These are phyloP conservation scores for Fusarium sp. DNA, from an alignment of 2,329 filamentous ascomycete genomes.

Conservation along the genomic window DNA sequence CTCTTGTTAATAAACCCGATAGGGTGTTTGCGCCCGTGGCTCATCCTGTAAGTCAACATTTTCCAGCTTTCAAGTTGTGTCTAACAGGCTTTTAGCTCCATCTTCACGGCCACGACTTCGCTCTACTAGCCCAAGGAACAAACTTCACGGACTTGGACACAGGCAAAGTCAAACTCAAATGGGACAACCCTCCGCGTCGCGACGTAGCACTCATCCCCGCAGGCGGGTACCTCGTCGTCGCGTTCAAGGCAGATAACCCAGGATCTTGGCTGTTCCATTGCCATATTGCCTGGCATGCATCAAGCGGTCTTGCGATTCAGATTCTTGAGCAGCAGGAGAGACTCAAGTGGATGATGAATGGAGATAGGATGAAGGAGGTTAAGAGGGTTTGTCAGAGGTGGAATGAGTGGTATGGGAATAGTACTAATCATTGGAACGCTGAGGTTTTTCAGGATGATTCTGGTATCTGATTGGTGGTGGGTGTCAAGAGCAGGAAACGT, in stretches of 20 bases:
- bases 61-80: no score
- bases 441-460: slow-evolving; percentile 17
- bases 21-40: slow-evolving; percentile 14
- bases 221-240: slow-evolving; percentile 58
- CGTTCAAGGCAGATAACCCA: slow-evolving; percentile 60
- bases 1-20: background rate
- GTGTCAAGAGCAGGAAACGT: no score
- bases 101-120: slow-evolving; percentile 42
- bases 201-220: slow-evolving; percentile 60
- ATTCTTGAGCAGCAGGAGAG: slow-evolving; percentile 33
- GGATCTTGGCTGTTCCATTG: slow-evolving; percentile 62
- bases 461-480: background rate
- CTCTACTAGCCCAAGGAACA: slow-evolving; percentile 30
- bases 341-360: background rate
- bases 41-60: slow-evolving; percentile 28
- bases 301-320: slow-evolving; percentile 41
- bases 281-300: slow-evolving; percentile 61
- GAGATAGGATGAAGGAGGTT: slow-evolving; percentile 9
- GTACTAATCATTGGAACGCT: slow-evolving; percentile 6
- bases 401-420: slow-evolving; percentile 22
- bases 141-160: slow-evolving; percentile 7
- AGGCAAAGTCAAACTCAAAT: slow-evolving; percentile 19
- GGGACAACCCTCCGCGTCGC: slow-evolving; percentile 60
- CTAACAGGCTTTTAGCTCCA: slow-evolving; percentile 21
- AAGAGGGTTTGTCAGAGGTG: slow-evolving; percentile 20